Evolutionary conservation across 2,329 filamentous ascomycete genomes (phyloP).

Genomic region (Onygenales sp.): DNA sequence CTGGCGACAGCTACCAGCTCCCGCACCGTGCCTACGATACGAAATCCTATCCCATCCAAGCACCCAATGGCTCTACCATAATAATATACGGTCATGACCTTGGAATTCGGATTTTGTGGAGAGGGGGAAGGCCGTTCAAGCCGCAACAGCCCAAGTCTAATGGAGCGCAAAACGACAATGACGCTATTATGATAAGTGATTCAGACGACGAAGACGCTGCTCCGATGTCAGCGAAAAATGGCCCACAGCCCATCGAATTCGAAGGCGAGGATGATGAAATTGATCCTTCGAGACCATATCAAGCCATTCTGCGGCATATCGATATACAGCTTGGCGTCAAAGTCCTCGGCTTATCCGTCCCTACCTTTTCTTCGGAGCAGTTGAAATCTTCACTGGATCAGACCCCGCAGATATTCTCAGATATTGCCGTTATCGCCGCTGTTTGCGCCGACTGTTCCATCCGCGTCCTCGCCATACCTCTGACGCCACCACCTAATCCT

Average conservation of each 20-base stretch:
- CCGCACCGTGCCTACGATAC: conserved; percentile 48
- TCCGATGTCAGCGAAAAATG: conserved; percentile 19
- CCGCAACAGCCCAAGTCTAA: conserved; percentile 29
- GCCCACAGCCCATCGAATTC: conserved; percentile 30
- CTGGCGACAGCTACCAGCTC: conserved; percentile 46
- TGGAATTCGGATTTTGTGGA: conserved; percentile 52
- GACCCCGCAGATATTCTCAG: conserved; percentile 39
- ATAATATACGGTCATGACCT: conserved; percentile 51
- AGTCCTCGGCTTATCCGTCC: conserved; percentile 44
- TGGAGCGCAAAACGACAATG: conserved; percentile 25
- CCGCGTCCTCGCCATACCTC: conserved; percentile 45
- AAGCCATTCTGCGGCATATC: conserved; percentile 44
- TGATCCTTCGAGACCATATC: conserved; percentile 47
- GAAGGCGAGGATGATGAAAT: conserved; percentile 49
- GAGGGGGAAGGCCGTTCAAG: conserved; percentile 45
- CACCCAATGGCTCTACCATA: conserved; percentile 53
- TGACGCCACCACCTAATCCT: conserved; percentile 40
- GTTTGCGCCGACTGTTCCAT: conserved; percentile 50
- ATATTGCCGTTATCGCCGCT: conserved; percentile 44
- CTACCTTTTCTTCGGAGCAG: conserved; percentile 34
- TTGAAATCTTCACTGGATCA: conserved; percentile 31
- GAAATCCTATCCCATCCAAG: conserved; percentile 47
- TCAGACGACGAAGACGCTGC: conserved; percentile 46
- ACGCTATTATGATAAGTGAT: conserved; percentile 47
- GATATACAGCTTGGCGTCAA: conserved; percentile 46